These are phyloP conservation scores for Podila verticillata DNA, from an alignment of 192 early-diverging fungal species.

Conservation along the genomic window DNA sequence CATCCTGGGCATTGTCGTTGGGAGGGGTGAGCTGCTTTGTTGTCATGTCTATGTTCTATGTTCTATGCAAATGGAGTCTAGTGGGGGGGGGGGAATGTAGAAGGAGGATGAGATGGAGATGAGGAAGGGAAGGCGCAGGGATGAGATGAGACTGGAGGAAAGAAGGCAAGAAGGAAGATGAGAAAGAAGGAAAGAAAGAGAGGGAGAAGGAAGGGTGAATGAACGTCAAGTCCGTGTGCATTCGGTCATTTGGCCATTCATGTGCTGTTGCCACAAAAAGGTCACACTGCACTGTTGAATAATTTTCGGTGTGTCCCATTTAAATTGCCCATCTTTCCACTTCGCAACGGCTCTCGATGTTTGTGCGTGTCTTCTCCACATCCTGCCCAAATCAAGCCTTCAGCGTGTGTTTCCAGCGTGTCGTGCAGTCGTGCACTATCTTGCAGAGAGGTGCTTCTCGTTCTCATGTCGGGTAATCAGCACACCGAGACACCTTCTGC, in stretches of 20 bases:
- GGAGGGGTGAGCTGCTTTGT: neutral
- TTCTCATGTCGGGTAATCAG: too few relatives aligned
- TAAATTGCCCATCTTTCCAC: too few relatives aligned
- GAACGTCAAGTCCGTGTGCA: neutral
- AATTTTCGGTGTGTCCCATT: too few relatives aligned
- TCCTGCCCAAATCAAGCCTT: too few relatives aligned
- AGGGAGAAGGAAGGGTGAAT: neutral
- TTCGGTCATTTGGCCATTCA: neutral
- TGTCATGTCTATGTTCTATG: neutral
- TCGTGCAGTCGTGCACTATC: too few relatives aligned
- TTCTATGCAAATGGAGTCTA: neutral
- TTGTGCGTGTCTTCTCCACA: too few relatives aligned
- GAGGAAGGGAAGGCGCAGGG: neutral
- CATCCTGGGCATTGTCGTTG: neutral
- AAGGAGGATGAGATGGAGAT: neutral
- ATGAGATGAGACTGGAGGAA: neutral
- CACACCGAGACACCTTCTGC: too few relatives aligned
- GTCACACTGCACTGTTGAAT: too few relatives aligned
- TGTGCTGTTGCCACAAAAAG: too few relatives aligned
- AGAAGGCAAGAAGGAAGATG: neutral
- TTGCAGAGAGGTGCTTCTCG: too few relatives aligned
- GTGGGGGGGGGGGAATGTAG: neutral
- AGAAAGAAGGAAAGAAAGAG: neutral
- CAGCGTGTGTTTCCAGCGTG: too few relatives aligned
- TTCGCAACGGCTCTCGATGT: too few relatives aligned